A percentile compares a stretch with the other conserved stretches of the same genome.
Conservation (phyloP, 805 yeast genomes). For the Metschnikowia lachancei region DNA sequence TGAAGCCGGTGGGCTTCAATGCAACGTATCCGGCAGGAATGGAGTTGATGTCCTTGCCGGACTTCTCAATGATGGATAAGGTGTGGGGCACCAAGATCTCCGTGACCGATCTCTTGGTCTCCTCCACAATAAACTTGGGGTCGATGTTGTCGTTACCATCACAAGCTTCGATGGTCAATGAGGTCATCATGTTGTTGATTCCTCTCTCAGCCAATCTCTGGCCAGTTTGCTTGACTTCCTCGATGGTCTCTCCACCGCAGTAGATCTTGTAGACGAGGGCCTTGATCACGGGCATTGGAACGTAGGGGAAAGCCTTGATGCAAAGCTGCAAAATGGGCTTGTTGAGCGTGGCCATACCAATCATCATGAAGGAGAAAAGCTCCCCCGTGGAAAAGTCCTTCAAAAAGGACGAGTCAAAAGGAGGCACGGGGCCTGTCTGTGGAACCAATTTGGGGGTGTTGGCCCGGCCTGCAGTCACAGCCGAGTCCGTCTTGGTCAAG, state of each 20-base stretch:
- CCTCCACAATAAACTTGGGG: conserved; percentile 56
- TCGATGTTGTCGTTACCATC: conserved; percentile 68
- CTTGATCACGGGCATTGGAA: conserved; percentile 71
- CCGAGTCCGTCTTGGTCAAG: conserved; percentile 13
- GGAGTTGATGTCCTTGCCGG: conserved; percentile 51
- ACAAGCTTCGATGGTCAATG: conserved; percentile 89
- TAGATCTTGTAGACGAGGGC: conserved; percentile 75
- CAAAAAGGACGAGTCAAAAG: conserved; percentile 18
- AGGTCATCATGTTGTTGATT: conserved; percentile 91
- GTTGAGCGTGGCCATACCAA: conserved; percentile 67
- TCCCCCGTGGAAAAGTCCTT: conserved; percentile 53
- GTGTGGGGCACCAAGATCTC: conserved; percentile 72
- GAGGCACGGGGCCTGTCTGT: conserved; percentile 7
- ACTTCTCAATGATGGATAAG: conserved; percentile 49
- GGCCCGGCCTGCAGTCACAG: conserved; percentile 10
- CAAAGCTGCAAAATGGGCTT: conserved; percentile 59
- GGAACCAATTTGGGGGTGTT: conserved; percentile 13
- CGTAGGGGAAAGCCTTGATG: conserved; percentile 65
- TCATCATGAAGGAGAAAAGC: conserved; percentile 60
- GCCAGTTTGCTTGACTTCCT: conserved; percentile 72
- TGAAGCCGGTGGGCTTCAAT: conserved; percentile 87
- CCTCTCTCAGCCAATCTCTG: conserved; percentile 65
- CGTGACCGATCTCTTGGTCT: conserved; percentile 64
- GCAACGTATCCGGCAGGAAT: conserved; percentile 93
- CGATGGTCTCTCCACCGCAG: conserved; percentile 83